phyloP scores from a whole-genome alignment of 2,329 filamentous ascomycete species.

The Cladophialophora yegresii region DNA sequence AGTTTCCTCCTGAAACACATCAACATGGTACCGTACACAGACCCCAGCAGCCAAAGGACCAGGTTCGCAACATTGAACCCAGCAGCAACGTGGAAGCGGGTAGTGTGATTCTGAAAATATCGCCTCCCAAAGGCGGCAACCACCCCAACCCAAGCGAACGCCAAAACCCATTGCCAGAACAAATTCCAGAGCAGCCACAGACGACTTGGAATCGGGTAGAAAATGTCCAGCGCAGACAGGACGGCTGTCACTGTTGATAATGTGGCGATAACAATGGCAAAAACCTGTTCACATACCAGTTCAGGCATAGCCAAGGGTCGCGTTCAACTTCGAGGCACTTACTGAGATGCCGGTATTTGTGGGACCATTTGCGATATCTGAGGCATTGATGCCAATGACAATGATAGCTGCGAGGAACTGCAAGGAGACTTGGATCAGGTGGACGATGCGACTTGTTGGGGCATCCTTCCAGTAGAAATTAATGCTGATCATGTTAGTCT shows the following conservation, averaged over 20 bases:
- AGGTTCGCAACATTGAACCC: slow-evolving; percentile 11
- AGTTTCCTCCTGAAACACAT: slow-evolving; percentile 19
- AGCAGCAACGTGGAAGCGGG: neutral
- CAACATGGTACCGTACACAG: slow-evolving; percentile 3
- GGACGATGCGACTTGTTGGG: slow-evolving; percentile 10
- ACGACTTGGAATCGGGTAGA: slow-evolving; percentile 13
- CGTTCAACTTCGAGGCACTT: neutral
- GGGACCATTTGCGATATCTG: slow-evolving; percentile 1
- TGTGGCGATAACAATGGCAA: slow-evolving; percentile 10
- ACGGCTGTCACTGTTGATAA: slow-evolving; percentile 10
- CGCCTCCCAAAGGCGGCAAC: slow-evolving; percentile 3
- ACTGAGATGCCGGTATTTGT: slow-evolving; percentile 12
- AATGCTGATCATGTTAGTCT: slow-evolving; percentile 9
- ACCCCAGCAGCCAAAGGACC: slow-evolving; percentile 12
- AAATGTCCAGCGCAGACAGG: slow-evolving; percentile 6
- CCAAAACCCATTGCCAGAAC: slow-evolving; percentile 17
- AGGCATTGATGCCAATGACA: slow-evolving; percentile 16
- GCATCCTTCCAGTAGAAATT: slow-evolving; percentile 6
- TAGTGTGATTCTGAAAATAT: slow-evolving; percentile 7
- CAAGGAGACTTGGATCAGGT: slow-evolving; percentile 2
- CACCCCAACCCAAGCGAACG: slow-evolving; percentile 14
- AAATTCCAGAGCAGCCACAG: slow-evolving; percentile 12
- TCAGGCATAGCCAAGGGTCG: neutral
- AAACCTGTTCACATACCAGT: neutral
- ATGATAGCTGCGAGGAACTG: slow-evolving; percentile 9